These are phyloP conservation scores for Psilocybe mexicana DNA, from an alignment of 1,284 basidiomycete species.

Conservation along the genomic window DNA sequence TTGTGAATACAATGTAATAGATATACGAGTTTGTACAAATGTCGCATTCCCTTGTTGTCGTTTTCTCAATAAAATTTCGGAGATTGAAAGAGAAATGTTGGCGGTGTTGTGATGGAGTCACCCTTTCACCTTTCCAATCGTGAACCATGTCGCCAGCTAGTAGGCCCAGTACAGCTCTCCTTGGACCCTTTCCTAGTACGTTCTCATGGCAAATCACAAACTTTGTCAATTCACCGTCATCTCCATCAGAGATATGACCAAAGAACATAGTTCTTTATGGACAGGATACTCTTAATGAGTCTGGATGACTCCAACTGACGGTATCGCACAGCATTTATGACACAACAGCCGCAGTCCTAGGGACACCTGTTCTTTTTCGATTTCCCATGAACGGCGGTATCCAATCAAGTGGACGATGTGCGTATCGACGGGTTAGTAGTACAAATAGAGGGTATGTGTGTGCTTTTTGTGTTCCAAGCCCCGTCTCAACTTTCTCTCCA, in stretches of 20 bases:
- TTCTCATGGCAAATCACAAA: not conserved
- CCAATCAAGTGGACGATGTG: not conserved
- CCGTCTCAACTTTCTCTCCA: not conserved
- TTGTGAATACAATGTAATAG: too few species aligned
- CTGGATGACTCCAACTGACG: not conserved
- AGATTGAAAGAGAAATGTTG: too few species aligned
- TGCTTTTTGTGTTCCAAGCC: not conserved
- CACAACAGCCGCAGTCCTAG: constrained; percentile 3
- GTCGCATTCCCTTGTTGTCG: too few species aligned
- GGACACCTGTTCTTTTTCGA: not conserved
- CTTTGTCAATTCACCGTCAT: not conserved
- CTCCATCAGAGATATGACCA: not conserved
- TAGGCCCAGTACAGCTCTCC: not conserved
- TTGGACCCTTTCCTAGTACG: not conserved
- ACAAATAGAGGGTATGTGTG: constrained; percentile 4
- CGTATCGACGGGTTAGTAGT: not conserved
- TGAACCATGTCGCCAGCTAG: not conserved
- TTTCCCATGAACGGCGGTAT: not conserved
- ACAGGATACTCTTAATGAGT: not conserved
- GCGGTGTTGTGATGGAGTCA: too few species aligned
- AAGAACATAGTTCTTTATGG: not conserved
- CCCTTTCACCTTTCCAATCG: not conserved
- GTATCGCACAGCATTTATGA: constrained; percentile 8
- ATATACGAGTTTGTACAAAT: too few species aligned
- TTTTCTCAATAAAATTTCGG: too few species aligned